These are phyloP conservation scores for Cutaneotrichosporon arboriforme DNA, from an alignment of 1,284 basidiomycete genomes.

Conservation along the genomic window DNA sequence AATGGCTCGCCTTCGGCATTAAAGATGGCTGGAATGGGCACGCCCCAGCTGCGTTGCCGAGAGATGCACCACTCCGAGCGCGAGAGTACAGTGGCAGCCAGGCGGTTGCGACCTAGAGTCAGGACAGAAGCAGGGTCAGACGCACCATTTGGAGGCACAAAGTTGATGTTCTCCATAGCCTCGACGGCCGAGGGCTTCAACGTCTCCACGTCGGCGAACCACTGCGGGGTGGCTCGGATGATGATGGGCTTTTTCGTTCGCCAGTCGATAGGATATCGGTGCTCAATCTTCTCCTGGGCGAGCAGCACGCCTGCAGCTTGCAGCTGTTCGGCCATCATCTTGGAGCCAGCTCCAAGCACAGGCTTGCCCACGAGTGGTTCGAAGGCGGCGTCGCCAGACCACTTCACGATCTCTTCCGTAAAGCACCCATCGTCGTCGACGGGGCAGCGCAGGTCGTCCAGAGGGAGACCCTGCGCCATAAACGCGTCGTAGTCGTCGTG, in stretches of 20 bases:
- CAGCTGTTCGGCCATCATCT: constrained; percentile 62
- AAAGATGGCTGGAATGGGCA: constrained; percentile 89
- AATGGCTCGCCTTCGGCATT: constrained; percentile 63
- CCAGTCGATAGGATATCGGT: constrained; percentile 97
- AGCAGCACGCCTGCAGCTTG: constrained; percentile 57
- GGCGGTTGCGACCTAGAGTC: constrained; percentile 66
- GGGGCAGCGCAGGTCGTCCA: constrained; percentile 57
- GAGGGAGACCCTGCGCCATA: constrained; percentile 42
- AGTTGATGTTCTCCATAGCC: constrained; percentile 68
- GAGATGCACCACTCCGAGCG: constrained; percentile 99
- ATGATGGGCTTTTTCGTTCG: constrained; percentile 90
- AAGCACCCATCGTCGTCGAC: constrained; percentile 79
- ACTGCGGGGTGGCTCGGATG: constrained; percentile 90
- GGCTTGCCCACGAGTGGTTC: constrained; percentile 57
- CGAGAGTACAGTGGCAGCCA: constrained; percentile 75
- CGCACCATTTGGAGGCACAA: constrained; percentile 72
- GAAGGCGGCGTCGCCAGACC: constrained; percentile 50
- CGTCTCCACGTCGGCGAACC: constrained; percentile 87
- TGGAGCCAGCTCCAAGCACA: constrained; percentile 67
- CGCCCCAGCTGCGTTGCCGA: constrained; percentile 94
- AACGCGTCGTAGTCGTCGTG: constrained; percentile 84
- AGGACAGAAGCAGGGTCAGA: constrained; percentile 8
- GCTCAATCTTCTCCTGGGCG: constrained; percentile 66
- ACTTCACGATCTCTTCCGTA: constrained; percentile 55
- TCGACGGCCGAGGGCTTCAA: constrained; percentile 72